These are phyloP conservation scores for Paraconiothyrium sp. DNA, from an alignment of 2,329 filamentous ascomycete genomes.

Conservation along the genomic window DNA sequence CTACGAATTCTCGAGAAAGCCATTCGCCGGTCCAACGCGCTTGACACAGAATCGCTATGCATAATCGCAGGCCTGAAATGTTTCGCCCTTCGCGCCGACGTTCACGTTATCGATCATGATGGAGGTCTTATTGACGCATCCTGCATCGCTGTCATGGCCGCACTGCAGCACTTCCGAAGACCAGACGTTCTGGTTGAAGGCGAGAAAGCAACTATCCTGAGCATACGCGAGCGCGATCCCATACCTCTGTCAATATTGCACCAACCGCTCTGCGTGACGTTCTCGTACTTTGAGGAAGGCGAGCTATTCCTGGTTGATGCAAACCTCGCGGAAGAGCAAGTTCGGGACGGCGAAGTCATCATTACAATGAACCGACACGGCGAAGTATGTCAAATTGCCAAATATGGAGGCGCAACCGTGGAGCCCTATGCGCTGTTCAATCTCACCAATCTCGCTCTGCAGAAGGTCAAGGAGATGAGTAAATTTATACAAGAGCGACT, in stretches of 20 bases:
- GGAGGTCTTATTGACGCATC: constrained; percentile 88
- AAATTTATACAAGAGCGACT: constrained; percentile 76
- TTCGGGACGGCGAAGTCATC: constrained; percentile 76
- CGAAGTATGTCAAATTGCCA: constrained; percentile 90
- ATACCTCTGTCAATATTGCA: constrained; percentile 91
- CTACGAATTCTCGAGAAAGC: constrained; percentile 90
- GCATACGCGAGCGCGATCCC: constrained; percentile 84
- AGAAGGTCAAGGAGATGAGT: constrained; percentile 83
- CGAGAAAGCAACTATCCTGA: constrained; percentile 85
- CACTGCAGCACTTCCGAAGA: constrained; percentile 88
- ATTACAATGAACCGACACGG: constrained; percentile 89
- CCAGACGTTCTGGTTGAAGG: constrained; percentile 89
- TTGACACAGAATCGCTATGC: constrained; percentile 96
- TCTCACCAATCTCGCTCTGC: constrained; percentile 77
- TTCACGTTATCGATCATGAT: constrained; percentile 91
- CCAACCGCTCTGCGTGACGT: constrained; percentile 89
- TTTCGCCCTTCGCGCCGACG: constrained; percentile 89
- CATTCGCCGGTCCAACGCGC: constrained; percentile 86
- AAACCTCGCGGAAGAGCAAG: constrained; percentile 77
- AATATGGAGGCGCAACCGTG: constrained; percentile 84
- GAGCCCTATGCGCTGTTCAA: constrained; percentile 81
- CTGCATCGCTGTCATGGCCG: constrained; percentile 87
- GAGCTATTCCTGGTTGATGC: constrained; percentile 78
- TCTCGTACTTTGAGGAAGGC: constrained; percentile 81
- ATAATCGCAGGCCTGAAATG: constrained; percentile 90